Percentiles rank a stretch among this genome's conserved stretches.
phyloP scores from a whole-genome alignment of 164 flowering plant genomes.

The Annona cherimola region DNA sequence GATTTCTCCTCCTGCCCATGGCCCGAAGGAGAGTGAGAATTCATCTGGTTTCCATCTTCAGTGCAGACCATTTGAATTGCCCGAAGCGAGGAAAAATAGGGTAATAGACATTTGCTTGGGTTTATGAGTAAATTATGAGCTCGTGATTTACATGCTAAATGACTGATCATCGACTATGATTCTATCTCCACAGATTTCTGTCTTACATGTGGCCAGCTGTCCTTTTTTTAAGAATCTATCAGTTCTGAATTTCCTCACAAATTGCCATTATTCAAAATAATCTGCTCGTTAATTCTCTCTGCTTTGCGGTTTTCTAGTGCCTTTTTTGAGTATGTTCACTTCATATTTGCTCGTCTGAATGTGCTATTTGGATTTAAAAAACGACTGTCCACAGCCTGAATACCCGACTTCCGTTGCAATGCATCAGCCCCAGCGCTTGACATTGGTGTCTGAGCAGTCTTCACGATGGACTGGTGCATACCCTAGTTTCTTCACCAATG shows the following conservation, averaged over 20 bases:
- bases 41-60: constrained; percentile 21
- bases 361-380: too few species aligned
- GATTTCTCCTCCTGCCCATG: constrained; percentile 38
- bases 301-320: too few species aligned
- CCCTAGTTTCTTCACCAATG: constrained; percentile 38
- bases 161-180: too few species aligned
- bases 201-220: too few species aligned
- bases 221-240: too few species aligned
- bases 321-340: too few species aligned
- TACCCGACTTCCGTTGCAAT: constrained; percentile 15
- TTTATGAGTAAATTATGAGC: neutral
- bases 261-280: too few species aligned
- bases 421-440: constrained; percentile 23
- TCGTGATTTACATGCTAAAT: too few species aligned
- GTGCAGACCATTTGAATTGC: constrained; percentile 25
- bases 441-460: constrained; percentile 30
- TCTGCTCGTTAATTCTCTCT: too few species aligned
- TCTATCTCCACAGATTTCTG: too few species aligned
- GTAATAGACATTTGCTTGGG: constrained; percentile 21
- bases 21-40: constrained; percentile 17
- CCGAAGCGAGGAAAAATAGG: constrained; percentile 27
- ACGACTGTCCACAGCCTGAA: constrained; percentile 27
- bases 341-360: too few species aligned
- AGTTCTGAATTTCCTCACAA: too few species aligned
- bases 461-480: constrained; percentile 30